Evolutionary conservation across 2,329 filamentous ascomycete genomes (phyloP).

Genomic region (Calonectria henricotiae): DNA sequence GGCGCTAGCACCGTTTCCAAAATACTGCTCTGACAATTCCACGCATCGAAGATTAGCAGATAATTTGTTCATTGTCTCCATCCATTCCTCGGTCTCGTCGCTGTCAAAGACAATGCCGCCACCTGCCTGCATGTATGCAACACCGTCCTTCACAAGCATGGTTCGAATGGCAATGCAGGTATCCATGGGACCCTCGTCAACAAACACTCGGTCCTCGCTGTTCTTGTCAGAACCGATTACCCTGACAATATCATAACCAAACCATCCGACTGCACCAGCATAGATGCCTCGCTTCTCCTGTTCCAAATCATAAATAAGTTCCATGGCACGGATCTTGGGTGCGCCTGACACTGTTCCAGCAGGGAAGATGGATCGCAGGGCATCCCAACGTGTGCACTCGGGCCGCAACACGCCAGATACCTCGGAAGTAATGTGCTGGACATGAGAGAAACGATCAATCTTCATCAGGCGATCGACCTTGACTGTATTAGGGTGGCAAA

Average conservation of each 20-base stretch:
- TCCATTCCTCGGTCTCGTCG: conserved; percentile 92
- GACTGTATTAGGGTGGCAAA: conserved; percentile 91
- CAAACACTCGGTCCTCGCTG: conserved; percentile 43
- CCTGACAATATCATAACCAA: conserved; percentile 86
- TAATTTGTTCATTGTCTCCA: conserved; percentile 96
- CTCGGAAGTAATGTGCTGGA: conserved; percentile 97
- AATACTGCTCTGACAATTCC: conserved; percentile 51
- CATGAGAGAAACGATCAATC: conserved; percentile 94
- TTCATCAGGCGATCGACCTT: conserved; percentile 96
- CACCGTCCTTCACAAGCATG: conserved; percentile 93
- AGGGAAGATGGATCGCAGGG: conserved; percentile 96
- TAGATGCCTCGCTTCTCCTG: conserved; percentile 95
- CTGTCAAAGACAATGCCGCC: conserved; percentile 97
- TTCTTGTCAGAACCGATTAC: conserved; percentile 69
- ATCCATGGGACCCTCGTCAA: conserved; percentile 89
- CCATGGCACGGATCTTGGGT: conserved; percentile 97
- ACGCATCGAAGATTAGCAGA: conserved; percentile 62
- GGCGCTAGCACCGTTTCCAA: conserved; percentile 49
- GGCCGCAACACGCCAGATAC: conserved; percentile 91
- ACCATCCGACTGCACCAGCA: conserved; percentile 96
- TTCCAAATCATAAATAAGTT: conserved; percentile 95
- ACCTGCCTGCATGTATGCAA: conserved; percentile 91
- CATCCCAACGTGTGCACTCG: conserved; percentile 92
- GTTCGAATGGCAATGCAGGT: conserved; percentile 87
- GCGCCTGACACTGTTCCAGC: conserved; percentile 96